Evolutionary conservation across 2,329 filamentous ascomycete genomes (phyloP).

Genomic region (Raffaelea arxii): DNA sequence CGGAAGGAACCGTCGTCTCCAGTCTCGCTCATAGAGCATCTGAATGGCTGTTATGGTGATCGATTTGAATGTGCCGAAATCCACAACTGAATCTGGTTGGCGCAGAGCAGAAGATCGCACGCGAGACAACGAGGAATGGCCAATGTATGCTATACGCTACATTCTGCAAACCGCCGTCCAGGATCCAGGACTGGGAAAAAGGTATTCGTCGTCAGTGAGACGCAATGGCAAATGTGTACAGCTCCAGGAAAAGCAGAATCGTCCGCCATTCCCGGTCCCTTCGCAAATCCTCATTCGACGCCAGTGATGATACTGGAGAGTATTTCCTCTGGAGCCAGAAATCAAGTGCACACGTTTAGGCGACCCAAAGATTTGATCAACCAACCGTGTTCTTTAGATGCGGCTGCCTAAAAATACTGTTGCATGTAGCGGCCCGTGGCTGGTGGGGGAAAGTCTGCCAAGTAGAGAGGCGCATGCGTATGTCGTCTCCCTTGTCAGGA

Average conservation of each 20-base stretch:
- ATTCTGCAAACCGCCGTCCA: no score
- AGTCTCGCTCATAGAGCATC: slow-evolving; percentile 90
- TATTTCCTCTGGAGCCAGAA: slow-evolving; percentile 17
- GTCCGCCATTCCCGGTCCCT: slow-evolving; percentile 73
- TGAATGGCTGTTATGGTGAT: slow-evolving; percentile 71
- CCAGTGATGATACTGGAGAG: slow-evolving; percentile 6
- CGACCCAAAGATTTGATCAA: slow-evolving; percentile 21
- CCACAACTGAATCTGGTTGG: slow-evolving; percentile 62
- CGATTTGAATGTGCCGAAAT: slow-evolving; percentile 68
- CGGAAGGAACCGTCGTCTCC: slow-evolving; percentile 73
- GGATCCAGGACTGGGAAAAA: slow-evolving; percentile 66
- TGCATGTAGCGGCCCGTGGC: slow-evolving; percentile 43
- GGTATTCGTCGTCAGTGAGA: slow-evolving; percentile 91
- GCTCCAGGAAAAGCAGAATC: slow-evolving; percentile 80
- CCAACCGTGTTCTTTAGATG: slow-evolving; percentile 33
- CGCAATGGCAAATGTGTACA: slow-evolving; percentile 89
- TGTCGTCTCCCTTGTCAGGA: slow-evolving; percentile 71
- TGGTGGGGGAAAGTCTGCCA: slow-evolving; percentile 54
- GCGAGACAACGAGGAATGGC: slow-evolving; percentile 29
- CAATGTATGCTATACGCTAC: neutral
- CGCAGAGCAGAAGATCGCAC: slow-evolving; percentile 58
- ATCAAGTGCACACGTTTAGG: slow-evolving; percentile 19
- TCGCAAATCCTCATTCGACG: slow-evolving; percentile 16
- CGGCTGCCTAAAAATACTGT: slow-evolving; percentile 75
- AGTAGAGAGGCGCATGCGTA: slow-evolving; percentile 89